phyloP scores from a whole-genome alignment of 176 grass and related monocot genomes.

The Echinochloa phyllopogon region DNA sequence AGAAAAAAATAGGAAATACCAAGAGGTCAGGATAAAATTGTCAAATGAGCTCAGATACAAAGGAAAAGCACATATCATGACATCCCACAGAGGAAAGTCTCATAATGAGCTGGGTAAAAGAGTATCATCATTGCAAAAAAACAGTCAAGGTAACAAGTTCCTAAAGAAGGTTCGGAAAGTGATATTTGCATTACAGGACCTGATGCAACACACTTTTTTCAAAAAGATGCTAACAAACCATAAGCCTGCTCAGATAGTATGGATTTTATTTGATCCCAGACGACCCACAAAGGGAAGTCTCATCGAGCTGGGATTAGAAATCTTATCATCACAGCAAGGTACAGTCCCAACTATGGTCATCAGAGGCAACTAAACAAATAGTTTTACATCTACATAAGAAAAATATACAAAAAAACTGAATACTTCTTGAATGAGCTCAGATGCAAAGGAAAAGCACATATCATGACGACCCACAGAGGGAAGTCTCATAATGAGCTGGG shows the following conservation, averaged over 20 bases:
- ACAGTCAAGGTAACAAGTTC: background rate
- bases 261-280: conserved; percentile 44
- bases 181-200: background rate
- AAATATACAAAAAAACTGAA: background rate
- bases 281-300: conserved; percentile 69
- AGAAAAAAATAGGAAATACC: background rate
- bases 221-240: background rate
- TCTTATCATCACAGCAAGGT: conserved; percentile 51
- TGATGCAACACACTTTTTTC: background rate
- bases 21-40: background rate
- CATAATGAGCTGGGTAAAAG: conserved; percentile 94
- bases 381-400: too few species aligned
- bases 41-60: conserved; percentile 67
- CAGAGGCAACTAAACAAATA: background rate
- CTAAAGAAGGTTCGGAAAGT: background rate
- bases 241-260: conserved; percentile 55
- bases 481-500: conserved; percentile 95
- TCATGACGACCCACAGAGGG: conserved; percentile 67
- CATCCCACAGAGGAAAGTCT: conserved; percentile 72
- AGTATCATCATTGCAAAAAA: conserved; percentile 54
- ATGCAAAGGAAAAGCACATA: conserved; percentile 60
- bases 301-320: conserved; percentile 78
- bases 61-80: conserved; percentile 53
- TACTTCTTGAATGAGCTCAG: conserved; percentile 42
- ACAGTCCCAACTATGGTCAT: background rate